Evolutionary conservation across 2,329 filamentous ascomycete species (phyloP), one percentile per base, ranked within the genome.

Genomic region (Epicoccum nigrum): DNA sequence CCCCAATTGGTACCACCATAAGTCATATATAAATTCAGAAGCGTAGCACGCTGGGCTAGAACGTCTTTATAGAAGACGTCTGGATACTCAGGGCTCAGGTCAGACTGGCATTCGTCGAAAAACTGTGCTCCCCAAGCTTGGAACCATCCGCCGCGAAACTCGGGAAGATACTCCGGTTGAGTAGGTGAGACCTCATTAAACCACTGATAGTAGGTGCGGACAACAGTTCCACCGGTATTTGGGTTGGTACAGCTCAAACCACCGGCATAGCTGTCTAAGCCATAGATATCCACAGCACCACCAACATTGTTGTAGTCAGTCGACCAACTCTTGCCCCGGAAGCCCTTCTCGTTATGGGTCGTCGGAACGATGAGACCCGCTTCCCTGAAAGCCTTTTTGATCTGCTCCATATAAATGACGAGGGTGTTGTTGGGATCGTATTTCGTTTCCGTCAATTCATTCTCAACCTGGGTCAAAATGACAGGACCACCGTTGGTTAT

Each of bases 51-150:
- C 45, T 82, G 79, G 5, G 75, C 81, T 47, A 83, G 76, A 43
- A 82, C 79, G 56, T 82, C 80, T 61, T 83, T 83, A 62, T 83
- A 83, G 48, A 81, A 83, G 1, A 84, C 77, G 64, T 83, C 80
- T 1, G 79, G 75, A 62, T 81, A 83, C 11, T 75, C 75, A 0
- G 73, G 68, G 16, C 70, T 73, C 27, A 79, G 77, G 37, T 81
- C 77, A 0, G 77, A 69, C 12, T 65, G 44, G 55, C 80, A 83
- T 45, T 75, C 65, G 45, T 82, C 81, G 52, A 81, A 83, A 53
- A 81, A 81, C 1, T 71, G 72, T 3, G 77, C 78, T 1, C 77
- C 79, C 81, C 81, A 83, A 12, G 79, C 74, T n/a, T 78, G 77
- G 48, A 83, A 82, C 57, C 73, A 82, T 0, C 81, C 81, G 4